A percentile compares a stretch with the other conserved stretches of the same genome.
Conservation (phyloP, 768 basidiomycete species). For the Sporobolomyces phaffii region DNA sequence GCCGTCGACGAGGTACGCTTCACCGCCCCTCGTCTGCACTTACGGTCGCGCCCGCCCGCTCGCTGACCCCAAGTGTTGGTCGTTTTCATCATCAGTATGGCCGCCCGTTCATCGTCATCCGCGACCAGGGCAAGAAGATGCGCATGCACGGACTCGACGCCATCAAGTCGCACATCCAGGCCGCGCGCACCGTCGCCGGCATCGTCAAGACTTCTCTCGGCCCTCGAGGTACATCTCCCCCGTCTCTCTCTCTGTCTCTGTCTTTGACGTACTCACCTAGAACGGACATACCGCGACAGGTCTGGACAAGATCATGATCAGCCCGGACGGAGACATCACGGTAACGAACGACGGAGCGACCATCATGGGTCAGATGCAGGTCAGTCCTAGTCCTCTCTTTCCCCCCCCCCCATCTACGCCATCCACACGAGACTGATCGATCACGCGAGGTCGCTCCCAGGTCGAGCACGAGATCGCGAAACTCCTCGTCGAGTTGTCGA, state of each 20-base stretch:
- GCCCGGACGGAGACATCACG: slow-evolving; percentile 89
- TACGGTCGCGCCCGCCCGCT: not conserved
- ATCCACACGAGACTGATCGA: not conserved
- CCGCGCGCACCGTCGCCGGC: slow-evolving; percentile 85
- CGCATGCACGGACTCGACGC: slow-evolving; percentile 86
- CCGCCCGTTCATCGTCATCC: slow-evolving; percentile 92
- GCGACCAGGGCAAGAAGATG: slow-evolving; percentile 88
- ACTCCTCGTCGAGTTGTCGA: slow-evolving; percentile 88
- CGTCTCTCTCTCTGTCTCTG: slow-evolving; percentile 48
- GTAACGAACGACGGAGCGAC: slow-evolving; percentile 99
- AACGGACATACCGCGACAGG: slow-evolving; percentile 5
- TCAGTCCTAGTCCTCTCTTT: not conserved
- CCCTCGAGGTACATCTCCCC: slow-evolving; percentile 57
- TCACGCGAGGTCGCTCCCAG: no score
- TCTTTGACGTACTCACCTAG: slow-evolving; percentile 36
- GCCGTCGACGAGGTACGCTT: slow-evolving; percentile 24
- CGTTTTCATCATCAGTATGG: slow-evolving; percentile 59
- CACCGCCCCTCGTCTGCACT: not conserved
- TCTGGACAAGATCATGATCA: slow-evolving; percentile 50
- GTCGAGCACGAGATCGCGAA: slow-evolving; percentile 99
- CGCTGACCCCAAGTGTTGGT: not conserved
- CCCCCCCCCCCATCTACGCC: not conserved
- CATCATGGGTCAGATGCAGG: slow-evolving; percentile 93
- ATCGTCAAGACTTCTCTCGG: slow-evolving; percentile 92
- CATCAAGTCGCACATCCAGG: slow-evolving; percentile 95